A percentile compares a stretch with the other conserved stretches of the same genome.
Evolutionary conservation across 495 filamentous ascomycete species (phyloP).

Genomic region (Hypoxylon perforatum): DNA sequence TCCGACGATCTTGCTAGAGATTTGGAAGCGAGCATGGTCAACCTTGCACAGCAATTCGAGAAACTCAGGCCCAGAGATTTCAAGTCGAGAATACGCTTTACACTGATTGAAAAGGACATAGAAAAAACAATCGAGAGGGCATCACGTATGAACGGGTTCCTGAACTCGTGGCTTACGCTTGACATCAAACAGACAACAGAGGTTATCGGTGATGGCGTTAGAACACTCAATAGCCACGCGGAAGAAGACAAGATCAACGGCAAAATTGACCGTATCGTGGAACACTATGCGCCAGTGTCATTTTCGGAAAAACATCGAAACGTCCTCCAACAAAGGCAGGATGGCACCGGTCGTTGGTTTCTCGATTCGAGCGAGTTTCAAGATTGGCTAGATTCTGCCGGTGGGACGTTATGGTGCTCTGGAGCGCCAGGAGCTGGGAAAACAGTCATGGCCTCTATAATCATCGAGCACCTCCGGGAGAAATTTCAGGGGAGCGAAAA

Average conservation of each 20-base stretch:
- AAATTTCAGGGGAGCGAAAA: constrained; percentile 15
- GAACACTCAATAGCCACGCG: constrained; percentile 15
- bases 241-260: constrained; percentile 26
- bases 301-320: constrained; percentile 48
- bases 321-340: constrained; percentile 45
- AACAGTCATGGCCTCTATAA: constrained; percentile 45
- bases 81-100: constrained; percentile 21
- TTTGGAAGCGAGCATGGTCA: constrained; percentile 23
- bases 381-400: constrained; percentile 45
- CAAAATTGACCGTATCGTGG: constrained; percentile 32
- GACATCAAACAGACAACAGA: constrained; percentile 31
- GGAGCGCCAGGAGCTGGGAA: constrained; percentile 55
- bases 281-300: constrained; percentile 38
- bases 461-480: constrained; percentile 47
- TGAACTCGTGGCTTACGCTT: constrained; percentile 35
- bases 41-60: constrained; percentile 23
- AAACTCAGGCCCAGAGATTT: constrained; percentile 23
- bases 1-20: constrained; percentile 27
- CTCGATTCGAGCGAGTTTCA: constrained; percentile 49
- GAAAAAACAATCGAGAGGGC: constrained; percentile 31
- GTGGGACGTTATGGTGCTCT: constrained; percentile 47
- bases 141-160: constrained; percentile 29
- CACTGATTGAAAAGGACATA: constrained; percentile 38
- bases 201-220: constrained; percentile 31
- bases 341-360: constrained; percentile 56